These are phyloP conservation scores for Breviolum minutum DNA, from an alignment of 73 alveolate genomes.

Conservation along the genomic window DNA sequence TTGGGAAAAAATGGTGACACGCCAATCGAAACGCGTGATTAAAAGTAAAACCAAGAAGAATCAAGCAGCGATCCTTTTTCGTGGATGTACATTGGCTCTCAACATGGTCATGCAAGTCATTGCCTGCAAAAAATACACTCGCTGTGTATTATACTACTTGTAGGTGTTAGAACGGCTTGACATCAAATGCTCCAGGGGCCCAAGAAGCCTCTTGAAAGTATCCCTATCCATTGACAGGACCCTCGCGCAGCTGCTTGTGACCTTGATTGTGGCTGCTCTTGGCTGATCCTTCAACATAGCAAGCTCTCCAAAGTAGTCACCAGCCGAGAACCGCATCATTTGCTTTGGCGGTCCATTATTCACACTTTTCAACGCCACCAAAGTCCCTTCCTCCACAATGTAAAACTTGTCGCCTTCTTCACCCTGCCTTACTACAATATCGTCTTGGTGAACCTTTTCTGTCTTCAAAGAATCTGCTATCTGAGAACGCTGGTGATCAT, in stretches of 20 bases:
- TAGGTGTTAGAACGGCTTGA: background rate
- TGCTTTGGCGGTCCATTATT: background rate
- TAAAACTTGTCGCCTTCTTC: constrained; percentile 99
- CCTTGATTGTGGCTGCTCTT: constrained; percentile 96
- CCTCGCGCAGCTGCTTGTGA: constrained; percentile 44
- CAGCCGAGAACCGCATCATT: background rate
- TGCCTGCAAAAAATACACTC: background rate
- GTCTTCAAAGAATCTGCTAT: constrained; percentile 99
- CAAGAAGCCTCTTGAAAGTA: constrained; percentile 6
- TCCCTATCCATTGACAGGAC: constrained; percentile 8
- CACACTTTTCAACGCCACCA: constrained; percentile 98
- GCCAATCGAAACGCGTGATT: no score
- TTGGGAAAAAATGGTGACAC: no score
- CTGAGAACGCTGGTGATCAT: constrained; percentile 98
- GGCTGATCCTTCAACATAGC: constrained; percentile 96
- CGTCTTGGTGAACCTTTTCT: constrained; percentile 96
- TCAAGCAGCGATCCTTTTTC: background rate
- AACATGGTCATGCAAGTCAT: background rate
- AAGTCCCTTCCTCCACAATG: constrained; percentile 98
- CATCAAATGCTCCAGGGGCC: constrained; percentile 20
- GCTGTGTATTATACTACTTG: background rate
- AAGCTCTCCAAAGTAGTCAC: constrained; percentile 96
- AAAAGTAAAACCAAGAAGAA: no score
- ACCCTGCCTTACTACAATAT: constrained; percentile 97
- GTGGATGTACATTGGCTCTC: background rate